Percentiles rank a stretch among this genome's conserved stretches.
phyloP scores from a whole-genome alignment of 192 early-diverging fungal species.

The Linnemannia elongata region DNA sequence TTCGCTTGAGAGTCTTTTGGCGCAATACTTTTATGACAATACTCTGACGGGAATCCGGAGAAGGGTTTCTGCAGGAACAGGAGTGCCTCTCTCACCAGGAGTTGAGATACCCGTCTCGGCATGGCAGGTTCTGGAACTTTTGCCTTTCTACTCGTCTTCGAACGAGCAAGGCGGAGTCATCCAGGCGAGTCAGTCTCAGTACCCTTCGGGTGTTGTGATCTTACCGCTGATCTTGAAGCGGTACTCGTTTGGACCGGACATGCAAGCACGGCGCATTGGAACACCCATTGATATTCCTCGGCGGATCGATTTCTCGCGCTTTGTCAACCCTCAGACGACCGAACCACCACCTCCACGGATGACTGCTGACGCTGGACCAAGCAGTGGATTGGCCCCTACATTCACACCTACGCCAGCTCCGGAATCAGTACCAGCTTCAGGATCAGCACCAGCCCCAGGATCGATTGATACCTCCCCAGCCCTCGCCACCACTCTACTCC shows the following conservation, averaged over 20 bases:
- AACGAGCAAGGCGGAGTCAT: slow-evolving; percentile 73
- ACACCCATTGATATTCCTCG: slow-evolving; percentile 68
- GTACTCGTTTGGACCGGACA: slow-evolving; percentile 65
- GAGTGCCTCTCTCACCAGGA: slow-evolving; percentile 36
- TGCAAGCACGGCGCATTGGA: slow-evolving; percentile 55
- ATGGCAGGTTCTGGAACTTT: slow-evolving; percentile 77
- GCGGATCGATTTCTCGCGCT: slow-evolving; percentile 61
- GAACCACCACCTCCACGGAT: neutral
- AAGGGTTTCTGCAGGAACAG: slow-evolving; percentile 51
- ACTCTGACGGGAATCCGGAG: slow-evolving; percentile 67
- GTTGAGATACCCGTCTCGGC: slow-evolving; percentile 71
- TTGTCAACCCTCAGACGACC: slow-evolving; percentile 61
- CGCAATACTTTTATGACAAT: slow-evolving; percentile 76
- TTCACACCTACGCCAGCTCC: neutral
- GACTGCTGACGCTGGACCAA: neutral
- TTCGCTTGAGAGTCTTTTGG: slow-evolving; percentile 67
- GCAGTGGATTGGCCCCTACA: neutral
- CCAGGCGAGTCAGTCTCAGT: slow-evolving; percentile 60
- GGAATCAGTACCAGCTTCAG: no score
- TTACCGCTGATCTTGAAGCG: slow-evolving; percentile 78
- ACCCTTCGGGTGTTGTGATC: slow-evolving; percentile 71
- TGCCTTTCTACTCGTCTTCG: slow-evolving; percentile 78
- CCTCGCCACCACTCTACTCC: neutral
- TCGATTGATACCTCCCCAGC: neutral
- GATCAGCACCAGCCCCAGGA: neutral